Percentiles rank a stretch among this genome's conserved stretches.
Evolutionary conservation across 345 rosid genomes (phyloP).

Genomic region (Abelmoschus esculentus): DNA sequence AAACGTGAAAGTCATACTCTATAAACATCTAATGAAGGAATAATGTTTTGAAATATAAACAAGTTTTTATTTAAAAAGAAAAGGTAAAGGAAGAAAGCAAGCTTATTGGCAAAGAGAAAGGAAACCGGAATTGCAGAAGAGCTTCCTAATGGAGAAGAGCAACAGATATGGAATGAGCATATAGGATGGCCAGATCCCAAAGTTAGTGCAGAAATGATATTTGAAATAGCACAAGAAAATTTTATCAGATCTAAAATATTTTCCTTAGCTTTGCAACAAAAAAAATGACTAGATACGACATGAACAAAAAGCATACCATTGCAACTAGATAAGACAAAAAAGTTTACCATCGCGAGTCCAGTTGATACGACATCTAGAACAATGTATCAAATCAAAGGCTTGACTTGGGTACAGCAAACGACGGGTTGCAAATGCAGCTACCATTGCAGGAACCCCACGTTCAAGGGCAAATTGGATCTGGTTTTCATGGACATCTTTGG

Average conservation of each 20-base stretch:
- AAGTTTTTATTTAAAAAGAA: neutral
- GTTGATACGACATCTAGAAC: slow-evolving; percentile 51
- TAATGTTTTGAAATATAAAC: neutral
- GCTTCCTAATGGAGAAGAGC: neutral
- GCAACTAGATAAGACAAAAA: neutral
- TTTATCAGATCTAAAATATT: neutral
- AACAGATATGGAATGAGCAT: neutral
- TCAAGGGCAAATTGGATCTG: slow-evolving; percentile 52
- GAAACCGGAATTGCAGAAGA: neutral
- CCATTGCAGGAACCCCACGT: slow-evolving; percentile 66
- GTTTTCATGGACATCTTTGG: slow-evolving; percentile 46
- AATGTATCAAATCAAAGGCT: slow-evolving; percentile 57
- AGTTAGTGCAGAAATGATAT: neutral
- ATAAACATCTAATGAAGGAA: neutral
- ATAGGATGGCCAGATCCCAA: neutral
- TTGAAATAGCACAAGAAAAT: neutral
- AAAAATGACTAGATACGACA: slow-evolving; percentile 8
- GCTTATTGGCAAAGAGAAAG: neutral
- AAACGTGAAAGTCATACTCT: neutral
- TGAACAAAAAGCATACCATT: neutral
- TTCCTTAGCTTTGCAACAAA: neutral
- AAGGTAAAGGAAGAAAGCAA: neutral
- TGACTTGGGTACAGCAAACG: slow-evolving; percentile 60
- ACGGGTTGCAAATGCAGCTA: slow-evolving; percentile 32
- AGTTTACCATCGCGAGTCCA: slow-evolving; percentile 48